Percentiles rank a stretch among this genome's conserved stretches.
Conservation (phyloP, 352 stramenopile genomes). For the Pythium coloratum region DNA sequence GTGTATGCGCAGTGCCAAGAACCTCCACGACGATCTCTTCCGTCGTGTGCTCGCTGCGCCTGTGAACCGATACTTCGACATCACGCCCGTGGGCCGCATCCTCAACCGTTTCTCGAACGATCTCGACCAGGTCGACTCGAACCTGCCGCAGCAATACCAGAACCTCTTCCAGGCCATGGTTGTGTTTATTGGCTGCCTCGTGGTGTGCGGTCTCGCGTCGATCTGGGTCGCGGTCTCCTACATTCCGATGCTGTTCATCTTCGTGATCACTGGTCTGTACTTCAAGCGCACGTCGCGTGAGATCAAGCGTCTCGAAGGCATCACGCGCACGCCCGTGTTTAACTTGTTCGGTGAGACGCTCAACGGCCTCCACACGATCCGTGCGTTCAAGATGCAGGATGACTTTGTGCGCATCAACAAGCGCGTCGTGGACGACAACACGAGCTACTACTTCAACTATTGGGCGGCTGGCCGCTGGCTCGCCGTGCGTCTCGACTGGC, state of each 20-base stretch:
- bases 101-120: slow-evolving; percentile 67
- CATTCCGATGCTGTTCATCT: slow-evolving; percentile 51
- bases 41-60: slow-evolving; percentile 42
- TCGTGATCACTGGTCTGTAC: slow-evolving; percentile 63
- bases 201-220: slow-evolving; percentile 6
- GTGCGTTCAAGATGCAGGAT: slow-evolving; percentile 51
- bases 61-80: slow-evolving; percentile 63
- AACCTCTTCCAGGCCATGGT: too few species aligned
- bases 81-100: slow-evolving; percentile 61
- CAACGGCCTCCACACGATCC: slow-evolving; percentile 91
- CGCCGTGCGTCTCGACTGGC: slow-evolving; percentile 84
- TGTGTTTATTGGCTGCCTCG: slow-evolving; percentile 14
- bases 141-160: slow-evolving; percentile 31
- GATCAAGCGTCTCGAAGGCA: slow-evolving; percentile 92
- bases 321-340: slow-evolving; percentile 90
- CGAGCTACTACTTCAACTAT: slow-evolving; percentile 39
- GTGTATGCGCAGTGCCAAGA: slow-evolving; percentile 32
- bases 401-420: slow-evolving; percentile 33
- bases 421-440: slow-evolving; percentile 36
- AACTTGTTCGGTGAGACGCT: slow-evolving; percentile 91
- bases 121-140: slow-evolving; percentile 53
- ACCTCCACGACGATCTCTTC: slow-evolving; percentile 45
- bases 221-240: slow-evolving; percentile 43
- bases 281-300: slow-evolving; percentile 84
- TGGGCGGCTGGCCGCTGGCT: slow-evolving; percentile 84